These are phyloP conservation scores for Blastobotrys proliferans DNA, from an alignment of 1,139 yeast genomes.

Conservation along the genomic window DNA sequence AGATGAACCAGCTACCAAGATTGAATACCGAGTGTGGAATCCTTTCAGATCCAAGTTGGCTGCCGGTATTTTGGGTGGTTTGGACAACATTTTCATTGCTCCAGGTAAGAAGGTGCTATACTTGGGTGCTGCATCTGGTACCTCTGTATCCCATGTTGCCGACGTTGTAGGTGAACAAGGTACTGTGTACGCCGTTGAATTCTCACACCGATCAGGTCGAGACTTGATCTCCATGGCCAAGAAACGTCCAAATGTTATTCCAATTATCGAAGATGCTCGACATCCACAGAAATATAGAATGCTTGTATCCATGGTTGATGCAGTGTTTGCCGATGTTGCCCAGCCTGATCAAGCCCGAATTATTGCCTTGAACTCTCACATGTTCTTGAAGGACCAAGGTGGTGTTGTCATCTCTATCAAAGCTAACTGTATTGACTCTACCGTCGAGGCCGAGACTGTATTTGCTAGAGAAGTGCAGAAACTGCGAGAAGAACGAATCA, in stretches of 20 bases:
- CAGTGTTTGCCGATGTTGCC: constrained; percentile 98
- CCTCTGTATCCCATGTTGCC: constrained; percentile 96
- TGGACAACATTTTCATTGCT: constrained; percentile 93
- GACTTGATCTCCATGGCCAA: constrained; percentile 99
- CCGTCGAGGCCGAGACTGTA: constrained; percentile 98
- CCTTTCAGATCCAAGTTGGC: constrained; percentile 99
- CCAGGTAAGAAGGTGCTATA: constrained; percentile 98
- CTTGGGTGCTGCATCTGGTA: constrained; percentile 99
- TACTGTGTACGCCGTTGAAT: constrained; percentile 96
- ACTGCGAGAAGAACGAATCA: constrained; percentile 96
- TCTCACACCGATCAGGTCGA: constrained; percentile 99
- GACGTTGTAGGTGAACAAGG: constrained; percentile 99
- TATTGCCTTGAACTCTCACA: constrained; percentile 95
- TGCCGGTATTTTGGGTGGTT: constrained; percentile 99
- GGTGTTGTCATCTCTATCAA: constrained; percentile 97
- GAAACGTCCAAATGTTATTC: constrained; percentile 98
- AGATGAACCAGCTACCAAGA: constrained; percentile 76
- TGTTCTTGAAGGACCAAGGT: constrained; percentile 97
- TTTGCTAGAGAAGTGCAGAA: constrained; percentile 99
- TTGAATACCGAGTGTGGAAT: constrained; percentile 99
- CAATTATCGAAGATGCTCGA: constrained; percentile 99
- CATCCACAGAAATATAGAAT: constrained; percentile 99
- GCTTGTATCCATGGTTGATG: constrained; percentile 98
- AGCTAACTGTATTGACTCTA: constrained; percentile 99
- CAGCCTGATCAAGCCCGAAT: constrained; percentile 99